Evolutionary conservation across 192 early-diverging fungal genomes (phyloP).

Genomic region (Rhizophlyctis rosea): DNA sequence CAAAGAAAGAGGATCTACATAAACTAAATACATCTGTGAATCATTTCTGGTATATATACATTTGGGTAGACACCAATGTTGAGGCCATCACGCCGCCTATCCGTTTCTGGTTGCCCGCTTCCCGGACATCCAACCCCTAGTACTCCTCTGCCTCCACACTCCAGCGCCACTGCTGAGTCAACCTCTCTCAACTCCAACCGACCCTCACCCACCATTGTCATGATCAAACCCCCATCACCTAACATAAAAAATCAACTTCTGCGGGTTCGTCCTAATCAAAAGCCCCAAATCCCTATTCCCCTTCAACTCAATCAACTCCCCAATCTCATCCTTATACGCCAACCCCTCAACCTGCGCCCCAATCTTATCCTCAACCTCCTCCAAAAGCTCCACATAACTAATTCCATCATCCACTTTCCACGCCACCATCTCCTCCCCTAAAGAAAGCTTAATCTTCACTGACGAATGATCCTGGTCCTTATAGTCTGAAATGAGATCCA

Average conservation of each 20-base stretch:
- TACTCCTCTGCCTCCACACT: no score
- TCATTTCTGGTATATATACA: no score
- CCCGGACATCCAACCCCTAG: no score
- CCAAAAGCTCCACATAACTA: conserved; percentile 22
- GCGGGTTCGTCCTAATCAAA: conserved; percentile 17
- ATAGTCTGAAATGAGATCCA: conserved; percentile 31
- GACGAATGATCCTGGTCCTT: conserved; percentile 3
- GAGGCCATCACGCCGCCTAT: no score
- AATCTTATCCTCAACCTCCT: conserved; percentile 24
- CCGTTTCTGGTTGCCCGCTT: no score
- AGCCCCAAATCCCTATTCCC: conserved; percentile 36
- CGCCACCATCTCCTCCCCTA: conserved; percentile 21
- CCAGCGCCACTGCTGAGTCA: no score
- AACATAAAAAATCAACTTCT: conserved; percentile 26
- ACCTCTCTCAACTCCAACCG: no score
- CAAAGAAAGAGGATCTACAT: no score
- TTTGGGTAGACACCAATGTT: no score
- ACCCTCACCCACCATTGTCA: no score
- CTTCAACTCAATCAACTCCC: conserved; percentile 19
- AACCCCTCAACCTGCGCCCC: conserved; percentile 6
- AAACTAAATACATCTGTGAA: no score
- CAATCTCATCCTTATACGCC: conserved; percentile 37
- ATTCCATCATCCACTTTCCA: conserved; percentile 14
- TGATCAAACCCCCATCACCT: no score
- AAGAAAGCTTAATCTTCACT: conserved; percentile 22